Evolutionary conservation across 1,284 basidiomycete genomes (phyloP), one percentile per base, ranked within the genome.

Genomic region (Cutaneotrichosporon spelunceum): DNA sequence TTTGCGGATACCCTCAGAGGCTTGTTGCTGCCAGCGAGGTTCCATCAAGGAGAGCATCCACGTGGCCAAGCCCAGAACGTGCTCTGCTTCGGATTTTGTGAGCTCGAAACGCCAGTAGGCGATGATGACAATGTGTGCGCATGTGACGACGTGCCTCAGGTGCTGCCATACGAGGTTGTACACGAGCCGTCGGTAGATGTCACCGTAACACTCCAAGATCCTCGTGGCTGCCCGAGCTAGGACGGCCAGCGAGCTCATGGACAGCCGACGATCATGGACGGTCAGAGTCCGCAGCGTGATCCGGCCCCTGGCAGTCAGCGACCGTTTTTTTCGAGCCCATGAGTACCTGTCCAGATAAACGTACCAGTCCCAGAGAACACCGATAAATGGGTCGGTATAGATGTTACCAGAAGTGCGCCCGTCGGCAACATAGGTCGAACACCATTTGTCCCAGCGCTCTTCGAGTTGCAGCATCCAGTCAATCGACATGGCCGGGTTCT

Each of bases 81-180:
- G 21, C 53, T 69, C 68, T 0, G 68, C 64, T 26, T 69, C 68
- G 29, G 53, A 13, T 57, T 62, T 61, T 1, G 57, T 62, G 14
- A 69, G 36, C 49, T 67, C 68, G 26, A 63, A 67, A 10, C 60
- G 53, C 57, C 62, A 63, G 60, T 54, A 62, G 29, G 63, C 64
- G 27, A 65, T 58, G 9, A 69, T 34, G n/a, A 67, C 36, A n/a
- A 69, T 39, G 47, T 69, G 63, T 5, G 66, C 62, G 19, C 60
- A 68, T 6, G 63, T 68, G 14, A 59, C 44, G 21, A 69, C 36
- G 21, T 67, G 66, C 4, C 60, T 58, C 11, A 67, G 50, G 50
- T 69, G 64, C 36, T 56, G 61, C 60, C 62, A 66, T 29, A 62
- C 50, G 42, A 60, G 61, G 55, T 65, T 64, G 63, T 66, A 66